Evolutionary conservation across 148 eudicot genomes (phyloP).

Genomic region (Rhododendron molle): DNA sequence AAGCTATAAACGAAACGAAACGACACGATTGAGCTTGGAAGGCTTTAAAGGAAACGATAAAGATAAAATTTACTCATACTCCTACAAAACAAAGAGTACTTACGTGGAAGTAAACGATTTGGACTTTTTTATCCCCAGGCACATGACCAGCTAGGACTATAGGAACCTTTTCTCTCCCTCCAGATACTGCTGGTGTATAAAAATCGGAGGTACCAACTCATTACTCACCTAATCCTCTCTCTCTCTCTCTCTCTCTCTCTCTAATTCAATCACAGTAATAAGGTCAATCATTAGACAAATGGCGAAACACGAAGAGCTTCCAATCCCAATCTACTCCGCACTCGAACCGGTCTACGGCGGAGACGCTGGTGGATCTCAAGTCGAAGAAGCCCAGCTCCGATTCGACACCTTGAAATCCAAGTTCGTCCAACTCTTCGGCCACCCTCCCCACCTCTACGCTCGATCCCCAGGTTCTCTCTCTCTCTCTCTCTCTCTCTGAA

Average conservation of each 20-base stretch:
- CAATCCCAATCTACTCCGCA: constrained; percentile 56
- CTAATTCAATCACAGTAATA: background rate
- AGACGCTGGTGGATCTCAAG: constrained; percentile 37
- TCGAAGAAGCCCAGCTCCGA: constrained; percentile 75
- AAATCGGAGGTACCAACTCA: background rate
- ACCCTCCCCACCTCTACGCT: constrained; percentile 61
- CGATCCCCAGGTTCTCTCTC: constrained; percentile 68
- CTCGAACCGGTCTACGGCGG: constrained; percentile 58
- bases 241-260: background rate
- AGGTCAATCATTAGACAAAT: constrained; percentile 29
- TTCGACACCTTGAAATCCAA: constrained; percentile 61
- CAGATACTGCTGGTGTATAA: no score
- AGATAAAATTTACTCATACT: background rate
- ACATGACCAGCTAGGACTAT: background rate
- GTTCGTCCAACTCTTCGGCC: constrained; percentile 55
- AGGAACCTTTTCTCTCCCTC: background rate
- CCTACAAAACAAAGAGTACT: background rate
- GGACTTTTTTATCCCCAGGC: background rate
- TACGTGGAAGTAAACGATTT: background rate
- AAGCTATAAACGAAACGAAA: no score
- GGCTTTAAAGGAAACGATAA: background rate
- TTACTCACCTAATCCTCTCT: background rate
- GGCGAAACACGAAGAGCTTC: constrained; percentile 78
- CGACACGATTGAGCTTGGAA: no score
- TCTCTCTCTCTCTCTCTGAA: background rate